Percentiles rank a stretch among this genome's conserved stretches.
Conservation (phyloP, 345 rosid species). For the Corymbia maculata region DNA sequence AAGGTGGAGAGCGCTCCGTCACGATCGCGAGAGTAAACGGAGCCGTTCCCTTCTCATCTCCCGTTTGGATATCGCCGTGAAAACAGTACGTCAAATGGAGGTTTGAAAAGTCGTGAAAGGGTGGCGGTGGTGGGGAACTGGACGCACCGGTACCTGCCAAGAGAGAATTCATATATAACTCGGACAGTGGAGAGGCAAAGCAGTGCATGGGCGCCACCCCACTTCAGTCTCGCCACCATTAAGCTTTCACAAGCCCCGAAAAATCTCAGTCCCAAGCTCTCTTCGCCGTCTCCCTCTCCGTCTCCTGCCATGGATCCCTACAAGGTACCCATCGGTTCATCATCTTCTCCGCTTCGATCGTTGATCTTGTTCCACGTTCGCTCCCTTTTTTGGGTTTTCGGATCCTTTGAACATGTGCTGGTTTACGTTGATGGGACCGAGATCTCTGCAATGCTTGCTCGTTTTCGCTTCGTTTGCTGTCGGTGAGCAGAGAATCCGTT, state of each 20-base stretch:
- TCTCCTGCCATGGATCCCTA: conserved; percentile 33
- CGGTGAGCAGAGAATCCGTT: neutral
- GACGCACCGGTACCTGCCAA: neutral
- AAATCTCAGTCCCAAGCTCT: neutral
- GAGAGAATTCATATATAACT: neutral
- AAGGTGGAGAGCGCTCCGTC: no score
- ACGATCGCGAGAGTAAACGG: no score
- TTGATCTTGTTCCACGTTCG: neutral
- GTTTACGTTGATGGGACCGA: neutral
- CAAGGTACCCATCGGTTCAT: conserved; percentile 3
- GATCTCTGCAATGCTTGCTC: neutral
- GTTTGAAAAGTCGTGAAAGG: neutral
- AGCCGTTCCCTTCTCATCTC: no score
- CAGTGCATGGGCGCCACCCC: neutral
- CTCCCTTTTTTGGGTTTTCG: neutral
- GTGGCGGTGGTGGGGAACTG: neutral
- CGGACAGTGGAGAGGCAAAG: neutral
- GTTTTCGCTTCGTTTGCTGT: neutral
- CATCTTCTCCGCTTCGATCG: neutral
- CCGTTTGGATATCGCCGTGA: no score
- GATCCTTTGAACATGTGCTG: neutral
- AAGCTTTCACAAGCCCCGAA: neutral
- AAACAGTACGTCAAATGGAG: neutral
- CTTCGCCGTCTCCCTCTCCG: neutral
- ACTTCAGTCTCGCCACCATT: neutral